These are phyloP conservation scores for Hyaloscypha variabilis DNA, from an alignment of 495 filamentous ascomycete species.

Conservation along the genomic window DNA sequence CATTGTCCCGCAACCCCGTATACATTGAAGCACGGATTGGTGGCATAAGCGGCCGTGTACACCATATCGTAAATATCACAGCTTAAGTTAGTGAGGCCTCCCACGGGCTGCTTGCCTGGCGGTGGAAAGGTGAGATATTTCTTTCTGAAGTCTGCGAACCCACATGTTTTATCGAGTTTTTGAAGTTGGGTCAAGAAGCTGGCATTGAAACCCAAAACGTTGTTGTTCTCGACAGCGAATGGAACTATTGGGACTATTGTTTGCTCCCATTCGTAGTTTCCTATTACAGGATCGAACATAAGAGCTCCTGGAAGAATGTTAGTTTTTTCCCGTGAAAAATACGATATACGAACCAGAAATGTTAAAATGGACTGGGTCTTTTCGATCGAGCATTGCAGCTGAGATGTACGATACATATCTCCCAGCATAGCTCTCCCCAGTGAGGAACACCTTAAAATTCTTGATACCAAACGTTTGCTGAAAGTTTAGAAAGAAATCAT, in stretches of 20 bases:
- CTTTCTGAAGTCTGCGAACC: conserved; percentile 57
- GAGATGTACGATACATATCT: conserved; percentile 59
- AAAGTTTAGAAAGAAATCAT: conserved; percentile 68
- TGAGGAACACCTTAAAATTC: conserved; percentile 62
- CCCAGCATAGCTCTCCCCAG: conserved; percentile 63
- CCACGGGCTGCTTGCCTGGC: conserved; percentile 38
- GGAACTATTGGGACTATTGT: conserved; percentile 42
- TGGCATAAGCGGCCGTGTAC: conserved; percentile 44
- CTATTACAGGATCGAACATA: conserved; percentile 32
- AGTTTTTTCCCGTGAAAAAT: background rate
- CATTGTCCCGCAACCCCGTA: conserved; percentile 56
- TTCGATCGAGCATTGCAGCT: conserved; percentile 51
- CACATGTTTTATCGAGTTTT: conserved; percentile 52
- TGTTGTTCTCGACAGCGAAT: conserved; percentile 50
- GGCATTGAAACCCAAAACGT: conserved; percentile 59
- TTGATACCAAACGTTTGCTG: conserved; percentile 61
- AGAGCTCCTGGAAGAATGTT: conserved; percentile 17
- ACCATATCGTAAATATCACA: conserved; percentile 58
- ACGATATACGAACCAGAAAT: conserved; percentile 37
- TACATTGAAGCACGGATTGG: conserved; percentile 66
- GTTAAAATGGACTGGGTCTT: conserved; percentile 52
- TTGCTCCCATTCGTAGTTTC: conserved; percentile 24
- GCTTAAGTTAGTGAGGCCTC: conserved; percentile 11
- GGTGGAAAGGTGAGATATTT: conserved; percentile 62
- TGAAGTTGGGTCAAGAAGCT: conserved; percentile 53